Base-by-base conservation (phyloP, 2,329 filamentous ascomycete species). In the Sporothrix dimorphospora region DNA sequence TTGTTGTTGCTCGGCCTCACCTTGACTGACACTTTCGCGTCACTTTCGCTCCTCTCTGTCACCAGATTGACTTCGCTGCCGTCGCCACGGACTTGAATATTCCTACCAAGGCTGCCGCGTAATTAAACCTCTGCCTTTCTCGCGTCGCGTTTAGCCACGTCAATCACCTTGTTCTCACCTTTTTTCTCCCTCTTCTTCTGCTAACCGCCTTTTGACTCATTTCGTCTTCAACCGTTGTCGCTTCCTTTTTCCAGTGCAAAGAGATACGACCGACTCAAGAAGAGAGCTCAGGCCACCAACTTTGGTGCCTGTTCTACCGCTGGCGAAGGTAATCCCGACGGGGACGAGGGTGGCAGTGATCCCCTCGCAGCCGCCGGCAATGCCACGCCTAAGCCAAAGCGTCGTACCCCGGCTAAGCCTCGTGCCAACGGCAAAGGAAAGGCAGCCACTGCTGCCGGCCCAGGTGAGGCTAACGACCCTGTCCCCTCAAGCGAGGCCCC, bases 71-170 rank as follows among this genome's bases (percentile, higher is more conserved):
- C 77, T 93, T 92, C 75, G 81, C 80, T 6, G 83, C 85, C 66
- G 91, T 93, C n/a, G 89, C 89, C 12, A 81, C 84, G 19, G 90
- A 92, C 76, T 88, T 89, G 55, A 81, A 79, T 27, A 91, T 93
- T 49, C 84, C 90, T 45, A 84, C 81, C 79, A 91, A 91, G 80
- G 90, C 86, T 16, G 91, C 91, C 27, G 91, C 90, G 91, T 93
- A 85, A 85, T 6, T n/a, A 19, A 1, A 72, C 27, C 47, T 72
- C 65, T 47, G 71, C 49, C 49, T 59, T 42, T 19, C 34, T 34
- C 27, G 27, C 9, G 16, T 34, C 53, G 34, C 5, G 6, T 57
- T 14, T 34, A 14, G 53, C 38, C 27, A 5, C 9, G 24, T 24
- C 57, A 16, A 7, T 30, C 27, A 30, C 7, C 19, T 12, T 8